These are phyloP conservation scores for Paspalum notatum DNA, from an alignment of 176 grass and related monocot species.

Conservation along the genomic window DNA sequence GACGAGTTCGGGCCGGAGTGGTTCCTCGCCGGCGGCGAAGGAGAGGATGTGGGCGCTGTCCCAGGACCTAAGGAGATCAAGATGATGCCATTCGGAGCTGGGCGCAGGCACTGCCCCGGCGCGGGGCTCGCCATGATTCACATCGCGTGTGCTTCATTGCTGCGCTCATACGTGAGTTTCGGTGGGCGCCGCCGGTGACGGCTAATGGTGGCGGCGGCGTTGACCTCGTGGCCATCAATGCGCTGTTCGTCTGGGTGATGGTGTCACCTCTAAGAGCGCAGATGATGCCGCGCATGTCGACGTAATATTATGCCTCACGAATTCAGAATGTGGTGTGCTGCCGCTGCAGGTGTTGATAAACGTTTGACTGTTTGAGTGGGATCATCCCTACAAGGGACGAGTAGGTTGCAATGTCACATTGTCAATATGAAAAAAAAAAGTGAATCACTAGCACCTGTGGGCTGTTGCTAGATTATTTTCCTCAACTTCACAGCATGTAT, in stretches of 20 bases:
- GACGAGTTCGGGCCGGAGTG: slow-evolving; percentile 53
- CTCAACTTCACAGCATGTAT: too few relatives aligned
- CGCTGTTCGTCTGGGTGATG: slow-evolving; percentile 6
- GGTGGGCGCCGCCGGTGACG: slow-evolving; percentile 1
- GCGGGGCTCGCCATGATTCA: background rate
- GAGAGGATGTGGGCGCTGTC: background rate
- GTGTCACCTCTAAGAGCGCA: background rate
- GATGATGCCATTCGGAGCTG: slow-evolving; percentile 25
- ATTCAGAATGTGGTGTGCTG: too few relatives aligned
- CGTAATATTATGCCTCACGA: too few relatives aligned
- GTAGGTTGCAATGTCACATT: too few relatives aligned
- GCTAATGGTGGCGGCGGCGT: background rate
- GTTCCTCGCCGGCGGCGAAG: slow-evolving; percentile 49
- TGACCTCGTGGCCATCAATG: background rate
- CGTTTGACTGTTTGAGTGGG: too few relatives aligned
- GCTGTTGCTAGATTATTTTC: too few relatives aligned
- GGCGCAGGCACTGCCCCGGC: slow-evolving; percentile 8
- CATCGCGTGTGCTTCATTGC: background rate
- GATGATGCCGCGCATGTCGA: background rate
- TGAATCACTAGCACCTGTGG: too few relatives aligned
- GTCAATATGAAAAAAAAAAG: too few relatives aligned
- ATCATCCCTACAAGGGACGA: too few relatives aligned
- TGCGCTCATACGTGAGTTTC: background rate
- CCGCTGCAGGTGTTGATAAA: too few relatives aligned
- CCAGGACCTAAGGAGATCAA: slow-evolving; percentile 24